Conservation (phyloP, 352 stramenopile species). For the Phytophthora pisi region DNA sequence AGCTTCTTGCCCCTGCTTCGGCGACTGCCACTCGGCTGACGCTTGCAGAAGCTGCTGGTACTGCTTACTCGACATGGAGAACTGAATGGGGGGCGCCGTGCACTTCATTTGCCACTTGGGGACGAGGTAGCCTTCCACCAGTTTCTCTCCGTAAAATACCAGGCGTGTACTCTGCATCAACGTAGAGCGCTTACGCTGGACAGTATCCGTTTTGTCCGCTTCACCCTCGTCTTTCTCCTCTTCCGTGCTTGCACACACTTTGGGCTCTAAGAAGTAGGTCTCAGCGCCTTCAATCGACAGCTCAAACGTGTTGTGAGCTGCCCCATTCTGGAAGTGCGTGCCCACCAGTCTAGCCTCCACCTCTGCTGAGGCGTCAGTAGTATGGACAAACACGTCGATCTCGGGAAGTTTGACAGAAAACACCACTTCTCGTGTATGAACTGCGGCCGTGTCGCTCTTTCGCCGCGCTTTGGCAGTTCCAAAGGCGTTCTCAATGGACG, state of each 20-base stretch:
- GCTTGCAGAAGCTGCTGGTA: slow-evolving; percentile 72
- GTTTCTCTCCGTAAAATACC: slow-evolving; percentile 70
- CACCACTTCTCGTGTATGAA: slow-evolving; percentile 38
- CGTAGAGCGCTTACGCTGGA: slow-evolving; percentile 52
- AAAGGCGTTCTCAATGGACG: slow-evolving; percentile 25
- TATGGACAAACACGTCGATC: slow-evolving; percentile 69
- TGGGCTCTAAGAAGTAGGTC: slow-evolving; percentile 65
- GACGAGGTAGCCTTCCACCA: slow-evolving; percentile 38
- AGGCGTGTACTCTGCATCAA: slow-evolving; percentile 65
- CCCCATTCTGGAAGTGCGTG: slow-evolving; percentile 58
- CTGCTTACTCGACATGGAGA: slow-evolving; percentile 68
- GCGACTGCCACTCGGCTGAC: slow-evolving; percentile 57
- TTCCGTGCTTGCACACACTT: not conserved
- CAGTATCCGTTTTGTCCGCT: not conserved
- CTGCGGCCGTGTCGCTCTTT: slow-evolving; percentile 15
- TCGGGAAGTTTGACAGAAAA: slow-evolving; percentile 64
- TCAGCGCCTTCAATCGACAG: slow-evolving; percentile 64
- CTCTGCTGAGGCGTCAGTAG: slow-evolving; percentile 66
- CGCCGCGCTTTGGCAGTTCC: slow-evolving; percentile 11
- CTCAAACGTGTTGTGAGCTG: slow-evolving; percentile 56
- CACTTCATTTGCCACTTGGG: slow-evolving; percentile 70
- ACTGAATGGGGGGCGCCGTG: slow-evolving; percentile 73
- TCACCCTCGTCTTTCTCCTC: not conserved
- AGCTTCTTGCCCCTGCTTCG: not conserved
- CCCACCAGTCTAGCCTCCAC: slow-evolving; percentile 62